Conservation (phyloP, 345 rosid genomes). For the Acer saccharum region DNA sequence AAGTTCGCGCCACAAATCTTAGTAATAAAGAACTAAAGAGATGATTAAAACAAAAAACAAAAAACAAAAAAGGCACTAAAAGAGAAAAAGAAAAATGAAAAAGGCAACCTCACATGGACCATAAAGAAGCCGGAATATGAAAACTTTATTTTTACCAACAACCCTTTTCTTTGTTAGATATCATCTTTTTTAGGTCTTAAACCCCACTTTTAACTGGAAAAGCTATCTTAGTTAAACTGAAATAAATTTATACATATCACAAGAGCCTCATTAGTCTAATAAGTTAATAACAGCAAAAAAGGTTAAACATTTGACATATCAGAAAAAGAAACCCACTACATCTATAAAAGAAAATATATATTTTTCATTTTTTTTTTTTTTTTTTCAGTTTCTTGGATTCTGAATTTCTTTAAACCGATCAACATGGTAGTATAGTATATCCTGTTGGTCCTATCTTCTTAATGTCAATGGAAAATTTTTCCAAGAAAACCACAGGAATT, state of each 20-base stretch:
- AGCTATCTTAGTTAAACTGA: not conserved
- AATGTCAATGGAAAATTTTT: not conserved
- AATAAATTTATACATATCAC: not conserved
- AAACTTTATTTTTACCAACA: conserved; percentile 8
- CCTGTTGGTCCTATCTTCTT: not conserved
- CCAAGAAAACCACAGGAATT: not conserved
- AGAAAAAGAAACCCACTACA: not conserved
- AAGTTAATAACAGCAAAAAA: not conserved
- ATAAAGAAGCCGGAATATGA: not conserved
- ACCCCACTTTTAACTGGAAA: not conserved
- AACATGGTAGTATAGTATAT: not conserved
- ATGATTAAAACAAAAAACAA: too few relatives aligned
- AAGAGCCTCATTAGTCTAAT: conserved; percentile 6
- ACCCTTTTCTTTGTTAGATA: conserved; percentile 12
- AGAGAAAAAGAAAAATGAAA: conserved; percentile 9
- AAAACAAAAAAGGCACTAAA: not conserved
- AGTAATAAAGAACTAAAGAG: conserved; percentile 2
- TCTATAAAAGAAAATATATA: too few relatives aligned
- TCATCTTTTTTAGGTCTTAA: conserved; percentile 3
- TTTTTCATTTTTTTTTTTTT: too few relatives aligned
- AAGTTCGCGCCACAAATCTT: not conserved
- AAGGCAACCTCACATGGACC: conserved; percentile 9
- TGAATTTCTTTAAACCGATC: not conserved
- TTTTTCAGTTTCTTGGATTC: too few relatives aligned
- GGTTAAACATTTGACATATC: too few relatives aligned